Conservation (phyloP, 106 monocot species). For the Allium fistulosum region DNA sequence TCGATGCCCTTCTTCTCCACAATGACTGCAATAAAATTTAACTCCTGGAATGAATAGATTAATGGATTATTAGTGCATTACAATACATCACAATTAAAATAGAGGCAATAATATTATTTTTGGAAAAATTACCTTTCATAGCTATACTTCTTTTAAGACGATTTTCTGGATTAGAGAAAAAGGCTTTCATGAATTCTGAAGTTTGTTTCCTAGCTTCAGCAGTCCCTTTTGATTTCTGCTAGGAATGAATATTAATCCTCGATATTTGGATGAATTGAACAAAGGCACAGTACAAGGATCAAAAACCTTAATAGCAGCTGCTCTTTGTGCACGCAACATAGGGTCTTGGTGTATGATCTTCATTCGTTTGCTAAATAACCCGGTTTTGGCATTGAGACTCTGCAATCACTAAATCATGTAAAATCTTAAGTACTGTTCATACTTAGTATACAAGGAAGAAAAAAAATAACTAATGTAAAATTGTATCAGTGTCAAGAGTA, state of each 20-base stretch:
- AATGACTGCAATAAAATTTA: constrained; percentile 72
- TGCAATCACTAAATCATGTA: constrained; percentile 37
- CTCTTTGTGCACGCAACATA: constrained; percentile 72
- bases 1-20: constrained; percentile 79
- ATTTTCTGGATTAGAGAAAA: constrained; percentile 79
- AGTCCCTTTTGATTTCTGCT: constrained; percentile 78
- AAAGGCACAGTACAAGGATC: background rate
- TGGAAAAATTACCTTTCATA: constrained; percentile 59
- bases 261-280: background rate
- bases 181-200: constrained; percentile 72
- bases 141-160: constrained; percentile 79
- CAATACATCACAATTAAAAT: background rate
- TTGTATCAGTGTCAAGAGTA: too few species aligned
- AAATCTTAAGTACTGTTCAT: too few species aligned
- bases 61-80: background rate
- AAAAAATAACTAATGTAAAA: too few species aligned
- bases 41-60: constrained; percentile 33
- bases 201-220: constrained; percentile 64
- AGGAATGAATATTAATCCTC: background rate
- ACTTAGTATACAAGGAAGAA: too few species aligned
- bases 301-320: constrained; percentile 83
- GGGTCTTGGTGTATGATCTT: constrained; percentile 90
- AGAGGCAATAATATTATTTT: background rate
- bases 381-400: constrained; percentile 98
- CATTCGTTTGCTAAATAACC: constrained; percentile 88